phyloP scores from a whole-genome alignment of 352 stramenopile species.

The Discostella stelligera region DNA sequence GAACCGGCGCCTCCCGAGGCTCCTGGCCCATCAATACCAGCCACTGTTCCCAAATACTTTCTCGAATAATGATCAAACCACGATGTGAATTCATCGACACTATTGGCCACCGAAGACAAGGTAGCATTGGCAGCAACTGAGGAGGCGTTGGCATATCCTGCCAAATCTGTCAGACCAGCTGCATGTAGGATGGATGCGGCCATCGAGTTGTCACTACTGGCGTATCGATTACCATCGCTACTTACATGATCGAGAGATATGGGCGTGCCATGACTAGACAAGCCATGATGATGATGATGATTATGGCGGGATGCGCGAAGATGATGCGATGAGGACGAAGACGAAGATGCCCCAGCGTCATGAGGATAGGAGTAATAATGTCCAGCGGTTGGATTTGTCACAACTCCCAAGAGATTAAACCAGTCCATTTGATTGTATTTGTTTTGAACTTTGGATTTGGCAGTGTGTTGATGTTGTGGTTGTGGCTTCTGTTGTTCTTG shows the following conservation, averaged over 20 bases:
- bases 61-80: slow-evolving; percentile 55
- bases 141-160: slow-evolving; percentile 20
- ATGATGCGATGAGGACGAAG: slow-evolving; percentile 4
- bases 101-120: slow-evolving; percentile 8
- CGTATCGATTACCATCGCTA: slow-evolving; percentile 3
- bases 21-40: slow-evolving; percentile 33
- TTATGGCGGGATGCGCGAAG: slow-evolving; percentile 11
- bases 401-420: slow-evolving; percentile 76
- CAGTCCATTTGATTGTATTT: slow-evolving; percentile 59
- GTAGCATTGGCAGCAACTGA: slow-evolving; percentile 9
- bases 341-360: background rate
- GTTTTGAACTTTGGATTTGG: slow-evolving; percentile 5
- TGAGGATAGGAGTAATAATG: background rate
- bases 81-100: slow-evolving; percentile 37
- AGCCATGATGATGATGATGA: background rate
- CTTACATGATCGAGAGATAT: slow-evolving; percentile 36
- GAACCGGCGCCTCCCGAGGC: background rate
- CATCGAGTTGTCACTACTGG: background rate
- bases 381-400: slow-evolving; percentile 58
- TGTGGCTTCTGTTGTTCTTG: background rate
- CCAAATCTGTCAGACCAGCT: background rate
- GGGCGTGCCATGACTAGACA: slow-evolving; percentile 32
- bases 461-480: slow-evolving; percentile 8
- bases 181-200: background rate
- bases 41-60: slow-evolving; percentile 42